A percentile compares a stretch with the other conserved stretches of the same genome.
Evolutionary conservation across 805 yeast species (phyloP).

Genomic region (Zygosaccharomyces siamensis): DNA sequence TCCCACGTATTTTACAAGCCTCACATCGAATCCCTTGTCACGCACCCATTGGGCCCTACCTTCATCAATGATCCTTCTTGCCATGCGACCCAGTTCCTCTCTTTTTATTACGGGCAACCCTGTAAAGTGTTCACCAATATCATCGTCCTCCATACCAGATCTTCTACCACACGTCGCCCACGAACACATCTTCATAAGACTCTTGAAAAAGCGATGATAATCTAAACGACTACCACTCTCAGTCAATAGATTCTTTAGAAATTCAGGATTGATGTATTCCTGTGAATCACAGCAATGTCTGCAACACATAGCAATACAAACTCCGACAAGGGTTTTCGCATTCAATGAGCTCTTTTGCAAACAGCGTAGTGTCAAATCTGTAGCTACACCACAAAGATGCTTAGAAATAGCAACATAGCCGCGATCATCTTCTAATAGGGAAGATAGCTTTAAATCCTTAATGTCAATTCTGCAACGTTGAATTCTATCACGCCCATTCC

Average conservation of each 20-base stretch:
- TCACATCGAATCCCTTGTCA: conserved; percentile 39
- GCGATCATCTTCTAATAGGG: conserved; percentile 33
- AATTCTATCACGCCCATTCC: conserved; percentile 27
- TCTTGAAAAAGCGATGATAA: conserved; percentile 37
- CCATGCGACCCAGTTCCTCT: conserved; percentile 56
- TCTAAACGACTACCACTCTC: conserved; percentile 35
- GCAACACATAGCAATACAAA: conserved; percentile 89
- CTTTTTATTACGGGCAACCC: conserved; percentile 46
- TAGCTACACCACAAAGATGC: conserved; percentile 92
- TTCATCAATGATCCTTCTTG: conserved; percentile 71
- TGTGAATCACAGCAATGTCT: conserved; percentile 75
- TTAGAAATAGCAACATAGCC: conserved; percentile 64
- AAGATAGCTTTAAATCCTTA: conserved; percentile 59
- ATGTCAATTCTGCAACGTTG: conserved; percentile 57
- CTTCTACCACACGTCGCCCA: conserved; percentile 83
- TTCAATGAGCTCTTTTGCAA: conserved; percentile 39
- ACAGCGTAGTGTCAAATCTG: conserved; percentile 75
- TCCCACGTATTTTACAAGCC: conserved; percentile 56
- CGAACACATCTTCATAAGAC: conserved; percentile 62
- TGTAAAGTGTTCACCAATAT: conserved; percentile 40
- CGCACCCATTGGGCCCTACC: conserved; percentile 44
- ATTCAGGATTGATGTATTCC: conserved; percentile 30
- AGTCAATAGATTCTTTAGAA: conserved; percentile 38
- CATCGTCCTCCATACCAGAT: conserved; percentile 38
- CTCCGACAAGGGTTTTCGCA: conserved; percentile 41